Evolutionary conservation across 768 basidiomycete genomes (phyloP), one percentile per base, ranked within the genome.

Genomic region (Clitopilus hobsonii): DNA sequence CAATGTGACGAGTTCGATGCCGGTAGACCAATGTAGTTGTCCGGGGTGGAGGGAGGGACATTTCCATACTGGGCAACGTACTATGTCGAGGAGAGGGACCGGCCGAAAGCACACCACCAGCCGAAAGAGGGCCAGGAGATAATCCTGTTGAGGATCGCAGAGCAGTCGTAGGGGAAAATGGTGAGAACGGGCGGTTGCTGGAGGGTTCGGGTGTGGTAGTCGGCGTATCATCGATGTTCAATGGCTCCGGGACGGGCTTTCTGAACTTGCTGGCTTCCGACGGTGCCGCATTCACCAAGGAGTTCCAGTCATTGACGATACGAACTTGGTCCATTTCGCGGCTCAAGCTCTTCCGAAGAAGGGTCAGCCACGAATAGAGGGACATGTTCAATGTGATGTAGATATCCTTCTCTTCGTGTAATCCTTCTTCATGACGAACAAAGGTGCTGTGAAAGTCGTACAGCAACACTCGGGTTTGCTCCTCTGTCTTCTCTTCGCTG

Each of bases 361-460:
- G 68, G 1, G 88, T 89, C 45, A 93, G 79, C 89, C 89, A 91
- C 7, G 88, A 82, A 63, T 92, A 92, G 1, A 92, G 73, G 0
- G 86, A 79, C 63, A 91, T 83, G 71, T 94, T 93, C 59, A 94
- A 75, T 3, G 89, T 87, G 68, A 94, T 90, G 67, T 87, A 92
- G 53, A 94, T 91, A 60, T 90, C 88, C 60, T 91, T 86, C 26
- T 78, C 74, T 50, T 82, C 80, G 60, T 75, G 72, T 68, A 74
- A 72, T 23, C 77, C 80, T 55, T 76, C 80, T 55, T 76, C 72
- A 28, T 74, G 72, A 24, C 81, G 80, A 38, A 80, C 69, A 65
- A 91, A 91, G 54, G 78, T 71, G 63, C 86, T 89, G 68, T 84
- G 74, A 69, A 91, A 91, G 62, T 86, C 82, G 59, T 92, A 92